phyloP scores from a whole-genome alignment of 169 alveolate species.

The Plasmodium sp. region DNA sequence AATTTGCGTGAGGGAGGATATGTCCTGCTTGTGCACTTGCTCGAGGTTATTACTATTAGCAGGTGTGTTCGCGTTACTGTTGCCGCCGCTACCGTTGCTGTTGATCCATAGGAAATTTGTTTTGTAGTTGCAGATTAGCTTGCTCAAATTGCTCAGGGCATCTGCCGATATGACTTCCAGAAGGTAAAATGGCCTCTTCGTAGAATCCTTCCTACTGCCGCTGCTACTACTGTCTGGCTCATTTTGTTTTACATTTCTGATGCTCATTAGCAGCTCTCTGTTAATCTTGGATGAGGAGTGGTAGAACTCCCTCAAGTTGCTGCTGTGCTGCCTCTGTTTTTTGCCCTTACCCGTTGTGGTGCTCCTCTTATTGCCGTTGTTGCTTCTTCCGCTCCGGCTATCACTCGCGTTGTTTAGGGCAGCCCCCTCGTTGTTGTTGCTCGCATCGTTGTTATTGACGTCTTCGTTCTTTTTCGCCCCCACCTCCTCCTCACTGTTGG shows the following conservation, averaged over 20 bases:
- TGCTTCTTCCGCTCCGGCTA: neutral
- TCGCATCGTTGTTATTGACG: neutral
- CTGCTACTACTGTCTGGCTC: conserved; percentile 11
- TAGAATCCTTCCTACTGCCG: neutral
- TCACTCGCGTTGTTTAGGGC: neutral
- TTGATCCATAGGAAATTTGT: conserved; percentile 66
- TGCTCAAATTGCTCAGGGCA: conserved; percentile 52
- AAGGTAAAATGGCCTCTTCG: conserved; percentile 32
- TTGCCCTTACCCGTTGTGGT: neutral
- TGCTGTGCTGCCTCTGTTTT: neutral
- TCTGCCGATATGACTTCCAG: conserved; percentile 61
- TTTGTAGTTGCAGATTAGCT: conserved; percentile 66
- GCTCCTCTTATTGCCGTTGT: neutral
- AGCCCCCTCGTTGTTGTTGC: neutral
- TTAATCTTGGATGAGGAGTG: conserved; percentile 40
- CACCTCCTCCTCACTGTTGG: neutral
- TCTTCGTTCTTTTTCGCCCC: neutral
- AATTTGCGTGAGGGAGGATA: conserved; percentile 47
- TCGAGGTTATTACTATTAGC: conserved; percentile 35
- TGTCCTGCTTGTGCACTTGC: conserved; percentile 74
- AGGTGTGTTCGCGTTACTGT: neutral
- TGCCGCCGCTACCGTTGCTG: conserved; percentile 12
- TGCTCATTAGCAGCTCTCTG: conserved; percentile 44
- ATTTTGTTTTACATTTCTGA: conserved; percentile 24
- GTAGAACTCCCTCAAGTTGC: conserved; percentile 16